Conservation (phyloP, 1,139 yeast species). For the Candida sp. region DNA sequence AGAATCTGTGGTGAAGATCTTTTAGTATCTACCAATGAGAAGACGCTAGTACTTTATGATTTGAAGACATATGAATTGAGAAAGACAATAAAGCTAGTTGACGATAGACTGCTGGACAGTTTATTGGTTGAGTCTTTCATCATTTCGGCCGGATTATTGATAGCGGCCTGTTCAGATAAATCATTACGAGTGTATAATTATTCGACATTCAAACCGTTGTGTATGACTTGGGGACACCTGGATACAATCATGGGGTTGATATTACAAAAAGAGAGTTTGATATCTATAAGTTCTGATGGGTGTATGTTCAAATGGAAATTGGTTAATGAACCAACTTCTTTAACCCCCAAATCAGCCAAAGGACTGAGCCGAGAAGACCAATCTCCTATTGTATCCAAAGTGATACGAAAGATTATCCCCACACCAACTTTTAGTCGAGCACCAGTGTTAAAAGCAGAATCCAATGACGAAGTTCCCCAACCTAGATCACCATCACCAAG, state of each 20-base stretch:
- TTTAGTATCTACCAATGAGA: slow-evolving; percentile 54
- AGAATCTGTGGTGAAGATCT: slow-evolving; percentile 28
- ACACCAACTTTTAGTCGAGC: slow-evolving; percentile 10
- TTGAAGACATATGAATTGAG: slow-evolving; percentile 29
- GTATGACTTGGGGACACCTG: slow-evolving; percentile 65
- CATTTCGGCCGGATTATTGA: slow-evolving; percentile 21
- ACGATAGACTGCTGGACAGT: slow-evolving; percentile 32
- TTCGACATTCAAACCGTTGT: slow-evolving; percentile 40
- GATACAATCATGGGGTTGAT: slow-evolving; percentile 48
- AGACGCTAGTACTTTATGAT: slow-evolving; percentile 38
- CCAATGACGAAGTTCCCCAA: background rate
- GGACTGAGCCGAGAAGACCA: slow-evolving; percentile 1
- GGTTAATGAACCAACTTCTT: slow-evolving; percentile 4
- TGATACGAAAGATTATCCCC: slow-evolving; percentile 32
- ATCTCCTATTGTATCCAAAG: slow-evolving; percentile 24
- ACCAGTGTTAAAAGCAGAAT: slow-evolving; percentile 2
- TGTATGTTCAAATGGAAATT: slow-evolving; percentile 50
- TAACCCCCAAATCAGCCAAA: background rate
- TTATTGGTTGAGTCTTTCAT: slow-evolving; percentile 41
- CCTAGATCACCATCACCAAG: slow-evolving; percentile 15
- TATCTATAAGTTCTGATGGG: slow-evolving; percentile 49
- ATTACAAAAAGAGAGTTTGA: slow-evolving; percentile 19
- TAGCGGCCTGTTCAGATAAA: slow-evolving; percentile 55
- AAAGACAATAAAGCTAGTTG: slow-evolving; percentile 38
- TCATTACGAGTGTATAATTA: slow-evolving; percentile 51